These are phyloP conservation scores for Talaromyces pinophilus DNA, from an alignment of 2,329 filamentous ascomycete genomes.

Conservation along the genomic window DNA sequence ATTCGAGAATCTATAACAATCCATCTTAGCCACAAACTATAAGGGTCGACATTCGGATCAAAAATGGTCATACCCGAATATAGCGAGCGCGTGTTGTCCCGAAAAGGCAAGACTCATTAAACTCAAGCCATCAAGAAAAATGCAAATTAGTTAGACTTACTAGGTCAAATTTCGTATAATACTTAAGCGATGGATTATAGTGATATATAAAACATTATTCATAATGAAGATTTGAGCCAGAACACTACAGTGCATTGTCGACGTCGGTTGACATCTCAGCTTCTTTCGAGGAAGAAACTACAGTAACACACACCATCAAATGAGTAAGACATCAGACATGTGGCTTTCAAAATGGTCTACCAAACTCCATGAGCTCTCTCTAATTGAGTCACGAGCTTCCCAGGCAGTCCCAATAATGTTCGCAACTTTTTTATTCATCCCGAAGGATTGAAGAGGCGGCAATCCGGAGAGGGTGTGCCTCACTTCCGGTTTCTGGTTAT, in stretches of 20 bases:
- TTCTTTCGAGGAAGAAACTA: no score
- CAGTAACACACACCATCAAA: background rate
- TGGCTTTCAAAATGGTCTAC: background rate
- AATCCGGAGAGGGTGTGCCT: background rate
- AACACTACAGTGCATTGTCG: no score
- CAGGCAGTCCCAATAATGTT: background rate
- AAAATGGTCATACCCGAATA: background rate
- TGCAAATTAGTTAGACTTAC: no score
- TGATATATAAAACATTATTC: no score
- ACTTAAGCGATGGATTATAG: no score
- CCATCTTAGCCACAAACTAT: no score
- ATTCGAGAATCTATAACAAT: no score
- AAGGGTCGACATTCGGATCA: background rate
- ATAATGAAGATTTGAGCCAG: no score
- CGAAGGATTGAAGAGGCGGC: background rate
- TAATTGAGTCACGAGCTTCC: background rate
- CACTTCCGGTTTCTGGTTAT: background rate
- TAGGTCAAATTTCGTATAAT: no score
- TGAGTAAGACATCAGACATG: background rate
- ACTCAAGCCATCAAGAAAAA: background rate
- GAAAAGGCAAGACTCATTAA: background rate
- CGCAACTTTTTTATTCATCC: background rate
- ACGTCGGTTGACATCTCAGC: no score
- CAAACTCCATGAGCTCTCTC: background rate
- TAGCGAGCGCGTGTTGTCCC: background rate